phyloP scores from a whole-genome alignment of 1,284 basidiomycete species.

The Boletus holoroseus region DNA sequence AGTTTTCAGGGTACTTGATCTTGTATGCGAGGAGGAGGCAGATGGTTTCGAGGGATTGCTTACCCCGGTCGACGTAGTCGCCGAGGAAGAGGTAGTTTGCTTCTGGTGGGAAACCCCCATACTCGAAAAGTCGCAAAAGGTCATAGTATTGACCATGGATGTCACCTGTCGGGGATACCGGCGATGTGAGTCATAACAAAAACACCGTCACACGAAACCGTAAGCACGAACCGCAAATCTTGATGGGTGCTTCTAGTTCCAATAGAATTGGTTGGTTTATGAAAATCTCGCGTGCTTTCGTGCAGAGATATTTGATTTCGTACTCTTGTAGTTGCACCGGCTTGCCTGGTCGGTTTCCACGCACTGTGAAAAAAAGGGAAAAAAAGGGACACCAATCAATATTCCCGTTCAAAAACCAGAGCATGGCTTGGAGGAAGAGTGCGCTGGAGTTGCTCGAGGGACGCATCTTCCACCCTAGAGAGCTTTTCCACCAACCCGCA shows the following conservation, averaged over 20 bases:
- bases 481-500: conserved; percentile 9
- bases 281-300: conserved; percentile 92
- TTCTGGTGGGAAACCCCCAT: conserved; percentile 93
- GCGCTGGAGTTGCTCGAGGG: background rate
- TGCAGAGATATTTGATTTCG: conserved; percentile 94
- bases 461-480: conserved; percentile 1
- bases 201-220: background rate
- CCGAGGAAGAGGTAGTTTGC: conserved; percentile 95
- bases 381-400: conserved; percentile 20
- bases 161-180: conserved; percentile 54
- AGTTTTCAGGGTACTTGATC: conserved; percentile 99
- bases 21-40: conserved; percentile 89
- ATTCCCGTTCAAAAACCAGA: conserved; percentile 3
- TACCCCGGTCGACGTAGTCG: conserved; percentile 93
- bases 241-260: conserved; percentile 93
- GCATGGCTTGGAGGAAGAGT: background rate
- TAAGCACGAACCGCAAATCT: conserved; percentile 82
- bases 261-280: conserved; percentile 93
- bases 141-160: conserved; percentile 97
- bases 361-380: conserved; percentile 49
- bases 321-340: conserved; percentile 92
- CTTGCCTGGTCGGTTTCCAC: conserved; percentile 91
- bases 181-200: conserved; percentile 18
- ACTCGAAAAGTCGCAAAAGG: conserved; percentile 88
- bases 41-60: conserved; percentile 92